Conservation (phyloP, 208 protist genomes). For the Leishmania aethiopica region DNA sequence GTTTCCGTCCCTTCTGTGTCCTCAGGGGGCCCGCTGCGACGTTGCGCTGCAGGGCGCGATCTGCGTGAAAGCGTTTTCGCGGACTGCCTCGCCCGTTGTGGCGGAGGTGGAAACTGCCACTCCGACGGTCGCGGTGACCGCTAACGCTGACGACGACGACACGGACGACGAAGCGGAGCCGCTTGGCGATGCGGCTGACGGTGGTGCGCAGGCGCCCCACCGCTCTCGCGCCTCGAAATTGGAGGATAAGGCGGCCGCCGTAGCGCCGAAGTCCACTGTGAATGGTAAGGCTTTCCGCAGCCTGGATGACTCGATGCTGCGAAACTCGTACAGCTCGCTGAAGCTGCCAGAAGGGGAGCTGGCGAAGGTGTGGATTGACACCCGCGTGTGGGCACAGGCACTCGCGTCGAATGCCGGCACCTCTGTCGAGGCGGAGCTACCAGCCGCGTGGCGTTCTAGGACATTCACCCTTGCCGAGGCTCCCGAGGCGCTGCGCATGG, state of each 20-base stretch:
- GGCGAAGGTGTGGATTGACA: conserved; percentile 83
- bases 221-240: not conserved
- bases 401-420: conserved; percentile 60
- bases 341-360: conserved; percentile 49
- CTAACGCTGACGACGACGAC: conserved; percentile 7
- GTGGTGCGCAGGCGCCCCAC: not conserved
- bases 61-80: conserved; percentile 78
- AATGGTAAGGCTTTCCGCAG: not conserved
- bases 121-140: not conserved
- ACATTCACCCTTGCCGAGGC: conserved; percentile 77
- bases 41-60: conserved; percentile 59
- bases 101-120: conserved; percentile 1
- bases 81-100: conserved; percentile 32
- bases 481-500: conserved; percentile 70
- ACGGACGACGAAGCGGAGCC: conserved; percentile 16
- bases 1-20: conserved; percentile 78
- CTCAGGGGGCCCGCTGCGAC: conserved; percentile 71
- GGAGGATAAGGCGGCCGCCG: not conserved
- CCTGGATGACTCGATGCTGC: conserved; percentile 49
- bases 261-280: not conserved
- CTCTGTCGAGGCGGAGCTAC: conserved; percentile 77
- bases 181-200: not conserved
- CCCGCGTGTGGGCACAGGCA: conserved; percentile 67
- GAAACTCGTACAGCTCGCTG: conserved; percentile 46
- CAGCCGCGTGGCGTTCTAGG: conserved; percentile 81